These are phyloP conservation scores for Saccharomycopsis lassenensis DNA, from an alignment of 805 yeast genomes.

Conservation along the genomic window DNA sequence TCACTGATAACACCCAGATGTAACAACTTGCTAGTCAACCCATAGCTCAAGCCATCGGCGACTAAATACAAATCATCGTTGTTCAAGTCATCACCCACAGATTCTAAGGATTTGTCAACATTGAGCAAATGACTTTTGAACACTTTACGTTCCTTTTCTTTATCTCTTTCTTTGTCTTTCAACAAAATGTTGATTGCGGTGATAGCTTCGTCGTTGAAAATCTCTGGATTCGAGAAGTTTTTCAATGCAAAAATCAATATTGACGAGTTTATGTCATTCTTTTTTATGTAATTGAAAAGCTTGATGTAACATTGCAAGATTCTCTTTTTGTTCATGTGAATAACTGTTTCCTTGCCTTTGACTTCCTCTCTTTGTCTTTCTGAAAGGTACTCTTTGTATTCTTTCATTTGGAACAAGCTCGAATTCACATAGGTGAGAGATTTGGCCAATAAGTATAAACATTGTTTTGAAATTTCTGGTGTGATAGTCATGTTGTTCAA, in stretches of 20 bases:
- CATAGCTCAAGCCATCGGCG: conserved; percentile 37
- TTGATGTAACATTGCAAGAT: conserved; percentile 35
- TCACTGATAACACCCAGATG: conserved; percentile 27
- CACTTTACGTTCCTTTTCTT: conserved; percentile 14
- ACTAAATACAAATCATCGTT: conserved; percentile 17
- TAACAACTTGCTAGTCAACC: conserved; percentile 40
- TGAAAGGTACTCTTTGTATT: conserved; percentile 22
- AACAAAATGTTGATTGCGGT: conserved; percentile 3
- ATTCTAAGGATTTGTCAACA: conserved; percentile 1
- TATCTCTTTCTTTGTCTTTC: conserved; percentile 18
- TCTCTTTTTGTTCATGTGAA: conserved; percentile 32
- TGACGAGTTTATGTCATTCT: conserved; percentile 31
- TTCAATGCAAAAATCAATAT: conserved; percentile 29
- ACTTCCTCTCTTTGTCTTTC: conserved; percentile 17
- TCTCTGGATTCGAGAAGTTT: conserved; percentile 35
- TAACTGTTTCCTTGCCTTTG: conserved; percentile 22
- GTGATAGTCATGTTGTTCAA: conserved; percentile 31
- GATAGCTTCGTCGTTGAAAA: conserved; percentile 11
- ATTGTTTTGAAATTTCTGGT: conserved; percentile 32
- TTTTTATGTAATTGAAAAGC: conserved; percentile 23
- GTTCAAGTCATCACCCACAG: conserved; percentile 15
- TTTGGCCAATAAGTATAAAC: conserved; percentile 40
- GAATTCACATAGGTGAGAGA: conserved; percentile 25
- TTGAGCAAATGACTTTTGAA: conserved; percentile 9
- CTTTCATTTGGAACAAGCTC: conserved; percentile 24